phyloP scores from a whole-genome alignment of 805 yeast genomes.

The Lachancea sp. region DNA sequence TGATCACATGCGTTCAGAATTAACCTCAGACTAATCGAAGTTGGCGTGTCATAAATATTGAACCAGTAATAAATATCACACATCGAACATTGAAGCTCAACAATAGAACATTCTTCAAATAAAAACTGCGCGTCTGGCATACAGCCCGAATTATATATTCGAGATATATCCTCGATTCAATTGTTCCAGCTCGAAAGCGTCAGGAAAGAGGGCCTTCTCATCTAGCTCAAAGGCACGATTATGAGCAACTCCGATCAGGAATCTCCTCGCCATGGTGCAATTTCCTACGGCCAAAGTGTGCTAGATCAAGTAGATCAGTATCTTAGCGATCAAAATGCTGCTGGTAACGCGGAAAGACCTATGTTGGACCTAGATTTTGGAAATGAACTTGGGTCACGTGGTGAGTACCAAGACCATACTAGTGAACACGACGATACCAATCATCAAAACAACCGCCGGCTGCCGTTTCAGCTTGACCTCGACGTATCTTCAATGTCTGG shows the following conservation, averaged over 20 bases:
- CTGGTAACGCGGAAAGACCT: not conserved
- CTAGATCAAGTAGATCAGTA: slow-evolving; percentile 29
- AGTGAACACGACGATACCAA: no score
- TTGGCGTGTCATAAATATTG: no score
- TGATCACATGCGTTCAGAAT: no score
- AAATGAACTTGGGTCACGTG: slow-evolving; percentile 5
- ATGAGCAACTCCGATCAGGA: slow-evolving; percentile 7
- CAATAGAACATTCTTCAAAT: no score
- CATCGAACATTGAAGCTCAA: no score
- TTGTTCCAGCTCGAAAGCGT: no score
- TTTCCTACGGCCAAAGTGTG: slow-evolving; percentile 16
- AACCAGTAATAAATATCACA: no score
- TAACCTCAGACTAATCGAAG: no score
- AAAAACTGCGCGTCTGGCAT: no score
- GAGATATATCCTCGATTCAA: no score
- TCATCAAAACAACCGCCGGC: slow-evolving; percentile 4
- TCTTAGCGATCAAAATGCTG: slow-evolving; percentile 10
- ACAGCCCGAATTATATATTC: no score
- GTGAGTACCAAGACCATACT: not conserved
- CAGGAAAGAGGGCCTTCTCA: not conserved
- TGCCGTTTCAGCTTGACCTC: slow-evolving; percentile 16
- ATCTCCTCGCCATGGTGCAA: not conserved
- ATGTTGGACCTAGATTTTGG: slow-evolving; percentile 1
- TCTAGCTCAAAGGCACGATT: no score
- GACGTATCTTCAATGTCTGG: slow-evolving; percentile 9